Evolutionary conservation across 768 basidiomycete species (phyloP), one percentile per base, ranked within the genome.

Genomic region (Boletus tylopilopsis): DNA sequence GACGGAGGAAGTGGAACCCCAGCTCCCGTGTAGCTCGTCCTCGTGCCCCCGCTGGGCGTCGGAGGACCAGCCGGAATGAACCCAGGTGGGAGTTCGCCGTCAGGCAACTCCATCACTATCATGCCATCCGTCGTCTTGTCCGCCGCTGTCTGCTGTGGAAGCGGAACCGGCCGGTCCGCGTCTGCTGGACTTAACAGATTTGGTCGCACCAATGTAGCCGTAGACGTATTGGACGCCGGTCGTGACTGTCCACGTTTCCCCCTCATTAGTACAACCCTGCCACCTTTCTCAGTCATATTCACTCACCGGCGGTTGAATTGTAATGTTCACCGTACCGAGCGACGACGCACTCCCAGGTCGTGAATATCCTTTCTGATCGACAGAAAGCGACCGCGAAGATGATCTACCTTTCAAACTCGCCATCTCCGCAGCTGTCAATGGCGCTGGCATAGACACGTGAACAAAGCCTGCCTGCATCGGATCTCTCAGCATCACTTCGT

Each of bases 161-260:
- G 65, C 7, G 72, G 64, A n/a, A 69, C 35, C 0, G 65, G 66
- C n/a, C 68, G 60, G 27, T 71, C 70, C 4, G 72, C 73, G 37
- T 74, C 73, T 5, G 66, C 71, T 36, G 71, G 70, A 43, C 71
- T 73, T n/a, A 74, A 56, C 45, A 71, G 56, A 33, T 69, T 29
- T 4, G 63, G 2, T 33, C 67, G 61, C 24, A 61, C 62, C n/a
- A n/a, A n/a, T 9, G 62, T 62, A 5, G 58, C 25, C 37, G 53
- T 62, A 33, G 72, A 73, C 6, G 57, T 58, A 41, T 69, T 62
- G 6, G 73, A 74, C 22, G 70, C 65, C 4, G 72, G 71, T 23
- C 72, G 69, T 22, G 72, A 73, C 70, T 73, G 38, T n/a, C 32
- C 52, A 25, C 42, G 18, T 44, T 49, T 51, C 23, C 18, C n/a